Evolutionary conservation across 2,329 filamentous ascomycete species (phyloP).

Genomic region (Ampelomyces quisqualis): DNA sequence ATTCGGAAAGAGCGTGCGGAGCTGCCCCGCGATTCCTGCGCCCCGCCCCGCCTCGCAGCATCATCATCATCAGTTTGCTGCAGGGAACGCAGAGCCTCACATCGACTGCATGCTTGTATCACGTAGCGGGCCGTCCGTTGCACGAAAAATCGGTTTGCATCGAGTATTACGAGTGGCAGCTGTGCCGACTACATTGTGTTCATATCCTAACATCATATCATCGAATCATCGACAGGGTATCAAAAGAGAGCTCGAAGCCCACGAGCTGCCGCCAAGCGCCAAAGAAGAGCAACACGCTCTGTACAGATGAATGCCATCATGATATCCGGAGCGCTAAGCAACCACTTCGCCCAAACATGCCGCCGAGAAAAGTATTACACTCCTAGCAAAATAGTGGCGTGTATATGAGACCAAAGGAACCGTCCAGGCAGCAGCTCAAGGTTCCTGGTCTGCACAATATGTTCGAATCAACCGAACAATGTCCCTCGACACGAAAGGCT

Average conservation of each 20-base stretch:
- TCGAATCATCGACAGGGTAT: slow-evolving; percentile 9
- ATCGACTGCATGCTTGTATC: background rate
- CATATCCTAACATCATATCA: background rate
- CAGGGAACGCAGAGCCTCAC: slow-evolving; percentile 4
- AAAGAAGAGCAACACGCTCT: slow-evolving; percentile 9
- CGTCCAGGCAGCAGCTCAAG: slow-evolving; percentile 1
- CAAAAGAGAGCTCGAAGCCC: slow-evolving; percentile 1
- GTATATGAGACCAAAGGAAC: background rate
- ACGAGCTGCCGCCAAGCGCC: slow-evolving; percentile 6
- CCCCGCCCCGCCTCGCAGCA: background rate
- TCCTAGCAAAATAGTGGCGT: no score
- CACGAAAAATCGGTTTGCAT: background rate
- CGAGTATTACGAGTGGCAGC: background rate
- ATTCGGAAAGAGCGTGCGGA: no score
- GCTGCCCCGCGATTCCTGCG: background rate
- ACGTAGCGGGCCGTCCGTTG: no score
- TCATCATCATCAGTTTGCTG: slow-evolving; percentile 1
- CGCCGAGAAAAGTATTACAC: no score
- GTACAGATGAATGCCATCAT: slow-evolving; percentile 5
- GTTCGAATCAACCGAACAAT: slow-evolving; percentile 61
- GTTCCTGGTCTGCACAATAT: slow-evolving; percentile 39
- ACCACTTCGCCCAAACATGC: background rate
- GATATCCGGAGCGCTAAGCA: slow-evolving; percentile 3
- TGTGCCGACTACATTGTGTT: background rate
- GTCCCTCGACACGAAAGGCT: slow-evolving; percentile 65